Conservation (phyloP, 2,329 filamentous ascomycete species). For the Davidsoniella eucalypti region DNA sequence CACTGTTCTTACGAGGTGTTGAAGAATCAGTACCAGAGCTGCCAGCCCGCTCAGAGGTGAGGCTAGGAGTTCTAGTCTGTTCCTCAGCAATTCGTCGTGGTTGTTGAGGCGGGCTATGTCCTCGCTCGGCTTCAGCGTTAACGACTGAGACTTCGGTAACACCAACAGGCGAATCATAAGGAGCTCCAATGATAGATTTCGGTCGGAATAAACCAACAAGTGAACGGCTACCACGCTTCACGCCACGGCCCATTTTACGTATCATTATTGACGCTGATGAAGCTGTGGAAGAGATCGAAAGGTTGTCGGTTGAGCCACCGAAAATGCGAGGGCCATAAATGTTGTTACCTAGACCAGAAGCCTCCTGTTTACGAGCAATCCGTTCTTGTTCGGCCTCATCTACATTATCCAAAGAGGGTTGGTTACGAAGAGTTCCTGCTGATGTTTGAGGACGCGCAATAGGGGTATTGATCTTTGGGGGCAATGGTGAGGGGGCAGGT, state of each 20-base stretch:
- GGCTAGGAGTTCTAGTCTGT: slow-evolving; percentile 62
- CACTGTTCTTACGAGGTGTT: slow-evolving; percentile 56
- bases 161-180: slow-evolving; percentile 41
- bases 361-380: slow-evolving; percentile 86
- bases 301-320: slow-evolving; percentile 79
- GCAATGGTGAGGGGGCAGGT: not conserved
- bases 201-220: slow-evolving; percentile 89
- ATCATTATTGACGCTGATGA: slow-evolving; percentile 89
- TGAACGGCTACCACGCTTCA: slow-evolving; percentile 85
- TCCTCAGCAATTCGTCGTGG: slow-evolving; percentile 19
- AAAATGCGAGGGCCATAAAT: slow-evolving; percentile 88
- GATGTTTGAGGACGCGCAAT: slow-evolving; percentile 11
- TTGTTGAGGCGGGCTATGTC: slow-evolving; percentile 34
- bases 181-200: slow-evolving; percentile 72
- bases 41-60: slow-evolving; percentile 32
- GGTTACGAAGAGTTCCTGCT: slow-evolving; percentile 43
- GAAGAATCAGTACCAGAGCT: slow-evolving; percentile 45
- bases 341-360: slow-evolving; percentile 73
- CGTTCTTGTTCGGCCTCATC: slow-evolving; percentile 79
- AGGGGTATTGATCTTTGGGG: slow-evolving; percentile 1
- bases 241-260: slow-evolving; percentile 95
- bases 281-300: slow-evolving; percentile 79
- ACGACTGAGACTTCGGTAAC: slow-evolving; percentile 80
- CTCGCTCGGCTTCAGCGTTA: slow-evolving; percentile 83
- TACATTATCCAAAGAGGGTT: slow-evolving; percentile 43